These are phyloP conservation scores for Aspergillus quadricinctus DNA, from an alignment of 2,329 filamentous ascomycete genomes.

Conservation along the genomic window DNA sequence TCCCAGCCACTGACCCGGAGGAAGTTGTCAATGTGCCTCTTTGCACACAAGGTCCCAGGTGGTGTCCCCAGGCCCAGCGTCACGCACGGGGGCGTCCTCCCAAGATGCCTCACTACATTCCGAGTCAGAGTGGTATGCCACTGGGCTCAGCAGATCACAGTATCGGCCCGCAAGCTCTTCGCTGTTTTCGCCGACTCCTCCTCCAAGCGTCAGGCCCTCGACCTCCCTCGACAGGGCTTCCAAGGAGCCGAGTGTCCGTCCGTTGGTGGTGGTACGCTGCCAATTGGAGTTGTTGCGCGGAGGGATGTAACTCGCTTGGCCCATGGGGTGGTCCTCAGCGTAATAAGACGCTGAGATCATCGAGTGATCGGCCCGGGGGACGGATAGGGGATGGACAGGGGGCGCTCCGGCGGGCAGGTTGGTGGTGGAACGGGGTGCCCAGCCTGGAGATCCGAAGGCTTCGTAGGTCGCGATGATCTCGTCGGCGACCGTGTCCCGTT, in stretches of 20 bases:
- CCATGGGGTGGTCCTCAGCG: background rate
- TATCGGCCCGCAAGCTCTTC: slow-evolving; percentile 4
- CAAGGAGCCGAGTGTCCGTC: background rate
- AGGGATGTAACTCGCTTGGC: background rate
- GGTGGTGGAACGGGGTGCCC: background rate
- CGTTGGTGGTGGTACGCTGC: background rate
- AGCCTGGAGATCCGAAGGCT: background rate
- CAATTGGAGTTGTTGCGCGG: slow-evolving; percentile 2
- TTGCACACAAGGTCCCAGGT: slow-evolving; percentile 16
- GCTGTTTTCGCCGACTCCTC: background rate
- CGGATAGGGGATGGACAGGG: background rate
- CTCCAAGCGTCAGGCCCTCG: background rate
- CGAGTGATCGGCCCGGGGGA: background rate
- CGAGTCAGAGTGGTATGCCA: slow-evolving; percentile 3
- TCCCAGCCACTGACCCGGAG: background rate
- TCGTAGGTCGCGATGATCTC: slow-evolving; percentile 1
- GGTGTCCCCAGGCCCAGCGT: slow-evolving; percentile 3
- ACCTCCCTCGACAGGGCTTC: background rate
- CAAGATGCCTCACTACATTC: slow-evolving; percentile 4
- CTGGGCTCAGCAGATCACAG: slow-evolving; percentile 1
- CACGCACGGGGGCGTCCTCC: background rate
- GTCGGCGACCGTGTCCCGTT: background rate
- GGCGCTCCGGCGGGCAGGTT: background rate
- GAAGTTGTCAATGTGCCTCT: slow-evolving; percentile 1
- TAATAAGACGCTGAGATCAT: background rate